phyloP scores from a whole-genome alignment of 495 filamentous ascomycete genomes.

The Bryoglossum gracile region DNA sequence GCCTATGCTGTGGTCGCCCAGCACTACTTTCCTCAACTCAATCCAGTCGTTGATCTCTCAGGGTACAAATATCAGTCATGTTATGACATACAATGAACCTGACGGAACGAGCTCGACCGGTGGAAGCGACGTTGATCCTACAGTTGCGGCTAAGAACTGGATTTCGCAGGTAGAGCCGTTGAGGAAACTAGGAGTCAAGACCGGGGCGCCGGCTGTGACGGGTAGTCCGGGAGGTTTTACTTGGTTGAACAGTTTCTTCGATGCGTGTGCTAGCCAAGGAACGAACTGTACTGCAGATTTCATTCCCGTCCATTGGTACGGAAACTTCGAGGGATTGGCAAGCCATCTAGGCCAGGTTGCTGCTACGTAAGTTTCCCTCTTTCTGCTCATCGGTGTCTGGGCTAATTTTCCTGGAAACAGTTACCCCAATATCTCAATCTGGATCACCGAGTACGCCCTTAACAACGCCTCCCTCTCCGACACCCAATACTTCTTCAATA shows the following conservation, averaged over 20 bases:
- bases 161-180: conserved; percentile 59
- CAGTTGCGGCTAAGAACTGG: conserved; percentile 56
- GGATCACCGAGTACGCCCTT: conserved; percentile 67
- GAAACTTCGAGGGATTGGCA: conserved; percentile 64
- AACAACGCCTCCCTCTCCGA: conserved; percentile 38
- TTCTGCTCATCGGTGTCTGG: too few relatives aligned
- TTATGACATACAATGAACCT: conserved; percentile 72
- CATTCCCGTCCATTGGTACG: conserved; percentile 72
- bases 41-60: conserved; percentile 42
- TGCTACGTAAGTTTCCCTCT: conserved; percentile 35
- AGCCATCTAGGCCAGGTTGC: conserved; percentile 58
- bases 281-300: conserved; percentile 62
- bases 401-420: conserved; percentile 25
- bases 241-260: conserved; percentile 59
- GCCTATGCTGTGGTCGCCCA: conserved; percentile 64
- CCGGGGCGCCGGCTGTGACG: conserved; percentile 54
- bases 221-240: conserved; percentile 45
- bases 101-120: conserved; percentile 46
- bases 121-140: conserved; percentile 50
- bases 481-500: conserved; percentile 60
- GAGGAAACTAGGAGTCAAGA: conserved; percentile 43
- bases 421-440: conserved; percentile 52
- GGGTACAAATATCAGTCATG: conserved; percentile 54
- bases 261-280: conserved; percentile 37
- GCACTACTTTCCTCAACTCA: conserved; percentile 46